These are phyloP conservation scores for Trichothecium sympodiale DNA, from an alignment of 2,329 filamentous ascomycete species.

Conservation along the genomic window DNA sequence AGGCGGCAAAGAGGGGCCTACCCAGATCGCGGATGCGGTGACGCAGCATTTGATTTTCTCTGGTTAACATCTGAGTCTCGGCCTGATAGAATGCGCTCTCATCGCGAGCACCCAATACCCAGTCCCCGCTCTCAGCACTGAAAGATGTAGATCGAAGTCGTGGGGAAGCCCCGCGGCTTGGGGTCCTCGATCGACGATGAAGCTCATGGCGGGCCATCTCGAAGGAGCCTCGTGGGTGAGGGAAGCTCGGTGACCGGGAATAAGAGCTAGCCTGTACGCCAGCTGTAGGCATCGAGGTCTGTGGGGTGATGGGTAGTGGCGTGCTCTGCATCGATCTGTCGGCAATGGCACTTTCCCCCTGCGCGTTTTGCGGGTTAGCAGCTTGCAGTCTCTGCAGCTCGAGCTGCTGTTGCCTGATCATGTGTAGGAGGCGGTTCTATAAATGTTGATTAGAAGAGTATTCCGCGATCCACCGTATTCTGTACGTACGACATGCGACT, in stretches of 20 bases:
- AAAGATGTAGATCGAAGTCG: slow-evolving; percentile 46
- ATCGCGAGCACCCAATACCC: slow-evolving; percentile 53
- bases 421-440: slow-evolving; percentile 63
- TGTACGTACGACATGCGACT: slow-evolving; percentile 57
- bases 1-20: slow-evolving; percentile 21
- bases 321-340: slow-evolving; percentile 30
- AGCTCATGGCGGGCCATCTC: slow-evolving; percentile 46
- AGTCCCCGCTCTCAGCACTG: slow-evolving; percentile 48
- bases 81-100: slow-evolving; percentile 74
- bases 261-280: slow-evolving; percentile 27
- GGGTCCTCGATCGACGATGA: slow-evolving; percentile 45
- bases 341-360: slow-evolving; percentile 34
- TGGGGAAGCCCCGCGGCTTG: slow-evolving; percentile 46
- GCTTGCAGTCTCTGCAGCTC: slow-evolving; percentile 53
- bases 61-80: slow-evolving; percentile 64
- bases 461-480: background rate
- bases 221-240: slow-evolving; percentile 45
- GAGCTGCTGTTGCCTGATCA: slow-evolving; percentile 67
- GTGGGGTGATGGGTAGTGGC: slow-evolving; percentile 22
- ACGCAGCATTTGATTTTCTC: slow-evolving; percentile 76
- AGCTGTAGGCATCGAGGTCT: slow-evolving; percentile 19
- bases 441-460: slow-evolving; percentile 2
- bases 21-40: slow-evolving; percentile 63
- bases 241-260: slow-evolving; percentile 38
- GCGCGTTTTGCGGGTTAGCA: slow-evolving; percentile 22